Evolutionary conservation across 176 grass and related monocot species (phyloP).

Genomic region (Rhipidocladum racemiflorum): DNA sequence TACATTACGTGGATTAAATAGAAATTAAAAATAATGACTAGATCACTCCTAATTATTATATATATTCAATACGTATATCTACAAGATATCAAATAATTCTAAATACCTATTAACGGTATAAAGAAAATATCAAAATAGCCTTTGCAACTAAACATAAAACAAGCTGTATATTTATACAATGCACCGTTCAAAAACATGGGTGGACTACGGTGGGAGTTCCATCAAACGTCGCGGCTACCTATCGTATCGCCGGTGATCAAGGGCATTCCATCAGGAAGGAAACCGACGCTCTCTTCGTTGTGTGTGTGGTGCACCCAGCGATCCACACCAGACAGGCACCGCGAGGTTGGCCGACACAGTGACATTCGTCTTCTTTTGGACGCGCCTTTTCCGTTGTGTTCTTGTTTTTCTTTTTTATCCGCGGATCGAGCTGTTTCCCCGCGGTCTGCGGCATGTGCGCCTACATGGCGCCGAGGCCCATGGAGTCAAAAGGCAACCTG

Average conservation of each 20-base stretch:
- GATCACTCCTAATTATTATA: too few species aligned
- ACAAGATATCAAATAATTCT: too few species aligned
- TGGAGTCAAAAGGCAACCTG: constrained; percentile 34
- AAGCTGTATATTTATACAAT: too few species aligned
- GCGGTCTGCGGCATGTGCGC: constrained; percentile 47
- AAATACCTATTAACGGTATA: too few species aligned
- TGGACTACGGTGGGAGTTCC: too few species aligned
- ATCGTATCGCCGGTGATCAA: background rate
- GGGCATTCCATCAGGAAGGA: background rate
- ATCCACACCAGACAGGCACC: background rate
- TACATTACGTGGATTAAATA: too few species aligned
- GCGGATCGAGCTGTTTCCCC: constrained; percentile 46
- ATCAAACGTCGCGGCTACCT: too few species aligned
- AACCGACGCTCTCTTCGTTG: background rate
- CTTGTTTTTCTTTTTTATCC: background rate
- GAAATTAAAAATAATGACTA: too few species aligned
- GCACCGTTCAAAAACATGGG: too few species aligned
- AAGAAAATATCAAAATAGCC: too few species aligned
- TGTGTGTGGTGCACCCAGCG: background rate
- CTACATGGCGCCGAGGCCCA: background rate
- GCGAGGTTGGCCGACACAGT: constrained; percentile 12
- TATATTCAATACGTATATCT: too few species aligned
- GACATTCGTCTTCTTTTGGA: background rate
- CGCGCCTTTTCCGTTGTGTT: background rate
- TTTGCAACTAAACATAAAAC: too few species aligned